phyloP scores from a whole-genome alignment of 1,284 basidiomycete species.

The Ceratobasidium sp. region DNA sequence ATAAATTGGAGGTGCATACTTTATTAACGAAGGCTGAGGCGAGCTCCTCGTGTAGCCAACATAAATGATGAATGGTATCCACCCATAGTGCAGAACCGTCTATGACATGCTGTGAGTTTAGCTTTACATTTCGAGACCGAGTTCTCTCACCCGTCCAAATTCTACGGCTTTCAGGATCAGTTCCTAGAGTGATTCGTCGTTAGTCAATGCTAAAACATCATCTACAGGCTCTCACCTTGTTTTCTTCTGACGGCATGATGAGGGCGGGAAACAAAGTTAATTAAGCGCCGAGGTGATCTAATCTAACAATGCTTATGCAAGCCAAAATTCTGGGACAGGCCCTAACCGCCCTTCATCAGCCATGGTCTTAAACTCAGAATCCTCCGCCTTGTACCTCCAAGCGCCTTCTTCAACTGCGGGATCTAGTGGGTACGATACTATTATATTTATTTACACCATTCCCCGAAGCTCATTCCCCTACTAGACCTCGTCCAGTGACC shows the following conservation, averaged over 20 bases:
- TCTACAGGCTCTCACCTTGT: constrained; percentile 67
- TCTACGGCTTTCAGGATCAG: constrained; percentile 83
- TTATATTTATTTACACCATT: background rate
- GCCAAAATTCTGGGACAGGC: constrained; percentile 40
- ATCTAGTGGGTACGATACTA: constrained; percentile 37
- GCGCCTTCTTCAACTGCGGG: constrained; percentile 55
- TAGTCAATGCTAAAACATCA: background rate
- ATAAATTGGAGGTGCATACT: constrained; percentile 64
- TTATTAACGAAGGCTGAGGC: constrained; percentile 93
- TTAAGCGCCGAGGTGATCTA: constrained; percentile 9
- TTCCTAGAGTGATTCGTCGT: constrained; percentile 65
- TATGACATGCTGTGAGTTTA: constrained; percentile 56
- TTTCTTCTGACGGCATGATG: constrained; percentile 85
- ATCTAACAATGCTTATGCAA: constrained; percentile 37
- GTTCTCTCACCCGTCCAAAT: constrained; percentile 77
- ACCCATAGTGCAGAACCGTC: constrained; percentile 91
- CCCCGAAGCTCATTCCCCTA: constrained; percentile 26
- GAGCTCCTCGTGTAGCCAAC: constrained; percentile 90
- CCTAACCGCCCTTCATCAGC: constrained; percentile 51
- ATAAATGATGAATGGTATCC: constrained; percentile 95
- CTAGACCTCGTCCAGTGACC: constrained; percentile 73
- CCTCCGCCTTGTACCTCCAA: constrained; percentile 78
- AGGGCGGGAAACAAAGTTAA: constrained; percentile 13
- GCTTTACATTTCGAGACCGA: background rate
- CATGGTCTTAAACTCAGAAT: constrained; percentile 77